phyloP scores from a whole-genome alignment of 1,284 basidiomycete species.

The Pterulicium gracile region DNA sequence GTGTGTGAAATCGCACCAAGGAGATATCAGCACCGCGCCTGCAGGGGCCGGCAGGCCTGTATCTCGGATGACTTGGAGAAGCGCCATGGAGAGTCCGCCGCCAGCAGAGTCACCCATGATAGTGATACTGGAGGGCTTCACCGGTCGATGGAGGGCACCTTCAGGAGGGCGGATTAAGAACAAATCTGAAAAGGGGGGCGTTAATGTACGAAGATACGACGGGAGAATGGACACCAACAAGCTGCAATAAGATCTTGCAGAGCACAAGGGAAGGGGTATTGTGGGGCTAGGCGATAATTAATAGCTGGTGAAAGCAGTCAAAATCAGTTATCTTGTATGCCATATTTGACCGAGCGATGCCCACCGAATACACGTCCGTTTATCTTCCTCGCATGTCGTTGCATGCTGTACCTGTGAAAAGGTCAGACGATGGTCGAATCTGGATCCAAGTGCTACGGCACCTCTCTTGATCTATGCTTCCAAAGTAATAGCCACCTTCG shows the following conservation, averaged over 20 bases:
- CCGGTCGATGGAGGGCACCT: conserved; percentile 61
- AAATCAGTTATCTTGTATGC: conserved; percentile 6
- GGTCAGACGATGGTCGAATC: conserved; percentile 9
- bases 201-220: background rate
- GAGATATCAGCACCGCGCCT: conserved; percentile 77
- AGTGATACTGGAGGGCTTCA: conserved; percentile 78
- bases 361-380: conserved; percentile 77
- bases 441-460: conserved; percentile 15
- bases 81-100: conserved; percentile 76
- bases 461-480: conserved; percentile 72
- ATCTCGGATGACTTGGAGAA: conserved; percentile 91
- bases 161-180: conserved; percentile 54
- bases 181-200: conserved; percentile 33
- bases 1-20: conserved; percentile 78
- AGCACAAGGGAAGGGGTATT: conserved; percentile 95
- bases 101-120: conserved; percentile 92
- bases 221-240: conserved; percentile 38
- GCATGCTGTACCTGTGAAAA: conserved; percentile 67
- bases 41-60: conserved; percentile 74
- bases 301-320: conserved; percentile 41
- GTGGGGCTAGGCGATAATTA: conserved; percentile 85
- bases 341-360: conserved; percentile 11
- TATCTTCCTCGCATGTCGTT: conserved; percentile 83
- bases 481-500: conserved; percentile 72
- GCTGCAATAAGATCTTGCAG: conserved; percentile 82